phyloP scores from a whole-genome alignment of 1,139 yeast genomes.

The Blastobotrys aristatus region DNA sequence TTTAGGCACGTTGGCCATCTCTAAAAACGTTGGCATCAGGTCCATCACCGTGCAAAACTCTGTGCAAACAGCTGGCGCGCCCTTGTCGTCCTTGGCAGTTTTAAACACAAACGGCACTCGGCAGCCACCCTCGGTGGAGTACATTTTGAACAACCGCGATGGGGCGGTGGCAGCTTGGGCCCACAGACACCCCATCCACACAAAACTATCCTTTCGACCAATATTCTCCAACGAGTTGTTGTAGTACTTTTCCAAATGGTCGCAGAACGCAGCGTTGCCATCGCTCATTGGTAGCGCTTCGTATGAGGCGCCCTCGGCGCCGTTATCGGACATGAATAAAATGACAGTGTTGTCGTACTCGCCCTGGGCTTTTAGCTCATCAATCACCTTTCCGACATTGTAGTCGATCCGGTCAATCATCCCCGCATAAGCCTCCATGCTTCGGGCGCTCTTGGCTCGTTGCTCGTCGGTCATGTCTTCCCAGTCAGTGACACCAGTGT shows the following conservation, averaged over 20 bases:
- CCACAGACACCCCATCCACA: slow-evolving; percentile 54
- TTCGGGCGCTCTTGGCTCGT: slow-evolving; percentile 36
- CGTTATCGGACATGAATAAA: slow-evolving; percentile 56
- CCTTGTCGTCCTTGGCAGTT: background rate
- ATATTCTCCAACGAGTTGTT: slow-evolving; percentile 45
- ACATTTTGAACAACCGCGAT: slow-evolving; percentile 45
- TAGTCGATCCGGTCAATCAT: slow-evolving; percentile 52
- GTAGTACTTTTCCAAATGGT: slow-evolving; percentile 32
- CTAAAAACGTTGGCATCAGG: slow-evolving; percentile 49
- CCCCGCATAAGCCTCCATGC: slow-evolving; percentile 55
- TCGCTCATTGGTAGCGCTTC: slow-evolving; percentile 46
- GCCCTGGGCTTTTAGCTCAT: slow-evolving; percentile 37
- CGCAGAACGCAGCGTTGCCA: background rate
- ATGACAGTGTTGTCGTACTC: slow-evolving; percentile 50
- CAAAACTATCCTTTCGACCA: slow-evolving; percentile 46
- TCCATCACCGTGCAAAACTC: slow-evolving; percentile 56
- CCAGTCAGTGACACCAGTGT: slow-evolving; percentile 40
- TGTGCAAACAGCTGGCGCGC: slow-evolving; percentile 9
- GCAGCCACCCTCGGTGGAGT: slow-evolving; percentile 53
- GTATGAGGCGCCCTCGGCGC: slow-evolving; percentile 55
- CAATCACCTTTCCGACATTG: slow-evolving; percentile 45
- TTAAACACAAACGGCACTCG: slow-evolving; percentile 47
- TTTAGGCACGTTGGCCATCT: slow-evolving; percentile 42
- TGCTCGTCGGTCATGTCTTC: slow-evolving; percentile 39
- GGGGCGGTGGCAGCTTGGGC: slow-evolving; percentile 65